phyloP scores from a whole-genome alignment of 805 yeast species.

The Yarrowia porcina region DNA sequence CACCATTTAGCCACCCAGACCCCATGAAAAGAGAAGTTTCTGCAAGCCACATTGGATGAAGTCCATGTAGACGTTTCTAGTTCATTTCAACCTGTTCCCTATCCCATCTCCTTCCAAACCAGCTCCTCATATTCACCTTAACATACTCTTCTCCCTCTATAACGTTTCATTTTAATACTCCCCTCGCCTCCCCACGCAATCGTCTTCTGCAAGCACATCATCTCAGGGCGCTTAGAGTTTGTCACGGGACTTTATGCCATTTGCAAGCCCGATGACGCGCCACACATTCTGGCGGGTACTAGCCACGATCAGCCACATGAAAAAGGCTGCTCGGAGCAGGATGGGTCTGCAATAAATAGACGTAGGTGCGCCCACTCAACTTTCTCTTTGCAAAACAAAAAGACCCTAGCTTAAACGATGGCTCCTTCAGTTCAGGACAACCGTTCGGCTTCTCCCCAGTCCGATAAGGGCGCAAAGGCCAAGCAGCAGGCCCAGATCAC shows the following conservation, averaged over 20 bases:
- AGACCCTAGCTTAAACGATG: not conserved
- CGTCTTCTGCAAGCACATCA: not conserved
- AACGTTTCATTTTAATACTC: not conserved
- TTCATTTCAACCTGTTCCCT: too few species aligned
- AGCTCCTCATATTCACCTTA: too few species aligned
- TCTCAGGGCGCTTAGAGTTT: not conserved
- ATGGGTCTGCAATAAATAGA: not conserved
- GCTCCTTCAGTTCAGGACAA: slow-evolving; percentile 28
- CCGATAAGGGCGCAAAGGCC: not conserved
- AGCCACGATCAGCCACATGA: slow-evolving; percentile 22
- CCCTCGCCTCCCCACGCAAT: not conserved
- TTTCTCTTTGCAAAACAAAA: not conserved
- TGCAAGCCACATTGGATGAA: not conserved
- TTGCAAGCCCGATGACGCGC: not conserved
- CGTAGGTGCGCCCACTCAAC: not conserved
- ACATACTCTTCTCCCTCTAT: not conserved
- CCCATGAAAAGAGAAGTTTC: not conserved
- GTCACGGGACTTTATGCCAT: slow-evolving; percentile 23
- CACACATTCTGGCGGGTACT: not conserved
- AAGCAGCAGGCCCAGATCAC: slow-evolving; percentile 5
- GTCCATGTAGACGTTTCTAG: too few species aligned
- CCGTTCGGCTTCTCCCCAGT: not conserved
- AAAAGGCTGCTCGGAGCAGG: not conserved
- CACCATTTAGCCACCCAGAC: not conserved
- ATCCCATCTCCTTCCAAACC: too few species aligned